phyloP scores from a whole-genome alignment of 768 basidiomycete genomes.

The Kockovaella imperatae region DNA sequence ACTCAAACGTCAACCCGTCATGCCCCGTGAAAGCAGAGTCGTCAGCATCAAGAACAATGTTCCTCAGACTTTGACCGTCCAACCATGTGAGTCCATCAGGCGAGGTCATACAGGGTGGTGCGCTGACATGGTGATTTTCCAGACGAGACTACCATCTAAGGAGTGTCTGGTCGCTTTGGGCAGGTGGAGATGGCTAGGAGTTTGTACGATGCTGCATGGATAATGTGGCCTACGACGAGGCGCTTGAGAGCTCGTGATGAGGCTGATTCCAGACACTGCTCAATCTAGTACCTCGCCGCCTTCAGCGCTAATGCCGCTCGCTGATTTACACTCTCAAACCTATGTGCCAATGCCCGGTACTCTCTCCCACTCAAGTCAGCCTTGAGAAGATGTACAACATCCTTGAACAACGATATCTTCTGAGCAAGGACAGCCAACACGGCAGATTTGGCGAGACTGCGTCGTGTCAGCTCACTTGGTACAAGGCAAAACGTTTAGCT shows the following conservation, averaged over 20 bases:
- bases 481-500: neutral
- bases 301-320: constrained; percentile 17
- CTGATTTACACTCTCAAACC: neutral
- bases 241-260: neutral
- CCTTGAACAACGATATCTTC: constrained; percentile 17
- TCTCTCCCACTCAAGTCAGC: constrained; percentile 2
- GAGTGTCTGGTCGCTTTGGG: no score
- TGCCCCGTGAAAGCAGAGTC: constrained; percentile 69
- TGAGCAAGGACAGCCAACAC: constrained; percentile 12
- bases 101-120: neutral
- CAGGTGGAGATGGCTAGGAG: constrained; percentile 6
- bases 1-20: constrained; percentile 76
- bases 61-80: constrained; percentile 86
- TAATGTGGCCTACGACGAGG: neutral
- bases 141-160: constrained; percentile 91
- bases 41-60: constrained; percentile 67
- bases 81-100: constrained; percentile 52
- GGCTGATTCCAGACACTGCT: neutral
- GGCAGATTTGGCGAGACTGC: constrained; percentile 26
- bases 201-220: constrained; percentile 39
- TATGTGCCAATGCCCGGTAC: constrained; percentile 1
- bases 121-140: constrained; percentile 5
- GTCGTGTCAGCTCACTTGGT: neutral
- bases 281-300: constrained; percentile 14
- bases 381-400: constrained; percentile 10